Evolutionary conservation across 495 filamentous ascomycete species (phyloP), one percentile per base, ranked within the genome.

Genomic region (Penicillium turbatum): DNA sequence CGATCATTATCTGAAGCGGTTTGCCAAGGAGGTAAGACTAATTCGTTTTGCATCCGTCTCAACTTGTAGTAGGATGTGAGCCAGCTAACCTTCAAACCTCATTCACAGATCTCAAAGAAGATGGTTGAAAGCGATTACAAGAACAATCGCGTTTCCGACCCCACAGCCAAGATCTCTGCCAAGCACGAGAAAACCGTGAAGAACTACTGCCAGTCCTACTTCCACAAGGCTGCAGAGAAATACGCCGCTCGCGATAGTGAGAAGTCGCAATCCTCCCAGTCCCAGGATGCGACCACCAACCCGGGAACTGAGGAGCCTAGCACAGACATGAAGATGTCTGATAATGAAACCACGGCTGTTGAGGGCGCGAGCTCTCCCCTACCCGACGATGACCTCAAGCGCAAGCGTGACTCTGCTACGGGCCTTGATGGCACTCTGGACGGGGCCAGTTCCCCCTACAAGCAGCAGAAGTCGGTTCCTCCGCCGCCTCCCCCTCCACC

Each of bases 61-160:
- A 16, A 16, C 39, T n/a, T 26, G 17, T 46, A 26, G 44, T 58
- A 30, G 60, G 2, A 44, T 38, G 7, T 44, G n/a, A 48, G 1
- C 1, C 32, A 54, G 15, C 41, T 48, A 21, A 57, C 34, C 21
- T 27, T 29, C 13, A 13, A 0, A 16, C 2, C 19, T 9, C 9
- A 11, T 26, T 8, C 15, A 46, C 52, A 85, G 82, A 77, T 82
- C 15, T 82, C 85, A 51, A 95, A 92, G 67, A 95, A 90, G 64
- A 77, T 97, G 26, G 90, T 95, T 27, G 82, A 85, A 24, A 89
- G 88, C 0, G 91, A 97, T 63, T 97, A 87, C 74, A 96, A 95
- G 68, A 82, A 92, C 59, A 79, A 82, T 36, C 85, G 88, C 3
- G 90, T 97, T 9, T 77, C 84, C 17, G 87, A 97, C 60, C 92